These are phyloP conservation scores for Capsella bursapastoris DNA, from an alignment of 345 rosid genomes.

Conservation along the genomic window DNA sequence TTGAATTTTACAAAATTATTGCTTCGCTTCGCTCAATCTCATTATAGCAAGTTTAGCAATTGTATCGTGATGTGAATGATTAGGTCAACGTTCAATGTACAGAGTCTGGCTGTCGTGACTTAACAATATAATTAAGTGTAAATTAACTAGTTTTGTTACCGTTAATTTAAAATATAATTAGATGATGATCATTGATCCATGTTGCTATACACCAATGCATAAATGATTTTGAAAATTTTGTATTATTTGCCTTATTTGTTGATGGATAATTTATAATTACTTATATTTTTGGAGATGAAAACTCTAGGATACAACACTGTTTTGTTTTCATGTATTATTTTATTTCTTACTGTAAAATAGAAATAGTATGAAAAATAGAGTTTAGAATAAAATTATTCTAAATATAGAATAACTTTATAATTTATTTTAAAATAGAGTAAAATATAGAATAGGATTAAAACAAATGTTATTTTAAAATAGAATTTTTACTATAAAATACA, in stretches of 20 bases:
- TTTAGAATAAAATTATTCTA: too few relatives aligned
- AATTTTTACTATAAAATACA: too few relatives aligned
- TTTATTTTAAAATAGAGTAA: too few relatives aligned
- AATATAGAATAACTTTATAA: too few relatives aligned
- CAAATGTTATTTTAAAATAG: too few relatives aligned
- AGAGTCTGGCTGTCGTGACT: neutral
- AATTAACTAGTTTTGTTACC: neutral
- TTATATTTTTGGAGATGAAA: too few relatives aligned
- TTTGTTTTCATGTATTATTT: too few relatives aligned
- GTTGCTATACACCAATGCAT: neutral
- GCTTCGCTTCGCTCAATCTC: conserved; percentile 20
- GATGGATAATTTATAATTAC: too few relatives aligned
- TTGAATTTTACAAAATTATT: conserved; percentile 9
- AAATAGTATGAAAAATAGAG: too few relatives aligned
- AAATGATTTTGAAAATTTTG: neutral
- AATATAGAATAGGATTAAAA: too few relatives aligned
- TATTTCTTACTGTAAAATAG: too few relatives aligned
- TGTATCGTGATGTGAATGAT: conserved; percentile 5
- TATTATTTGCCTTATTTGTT: neutral
- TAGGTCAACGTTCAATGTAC: conserved; percentile 15
- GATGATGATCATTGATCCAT: neutral
- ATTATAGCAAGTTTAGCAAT: conserved; percentile 21
- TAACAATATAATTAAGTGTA: neutral
- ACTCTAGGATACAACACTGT: too few relatives aligned
- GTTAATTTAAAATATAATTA: neutral